A percentile compares a stretch with the other conserved stretches of the same genome.
phyloP scores from a whole-genome alignment of 139 green algal species.

The Dunaliella primolecta region DNA sequence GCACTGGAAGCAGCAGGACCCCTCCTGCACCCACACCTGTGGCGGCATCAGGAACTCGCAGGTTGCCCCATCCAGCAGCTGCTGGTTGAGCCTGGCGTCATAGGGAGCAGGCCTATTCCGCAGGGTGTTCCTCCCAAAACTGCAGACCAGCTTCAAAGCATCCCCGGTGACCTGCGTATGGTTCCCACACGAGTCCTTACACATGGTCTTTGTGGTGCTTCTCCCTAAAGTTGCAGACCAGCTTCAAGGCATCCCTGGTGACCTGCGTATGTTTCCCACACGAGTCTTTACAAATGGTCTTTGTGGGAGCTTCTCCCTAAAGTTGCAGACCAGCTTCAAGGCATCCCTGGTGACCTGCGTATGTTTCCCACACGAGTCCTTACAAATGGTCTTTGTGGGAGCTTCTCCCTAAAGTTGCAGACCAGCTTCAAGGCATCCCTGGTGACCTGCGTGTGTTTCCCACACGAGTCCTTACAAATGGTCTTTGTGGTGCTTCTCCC shows the following conservation, averaged over 20 bases:
- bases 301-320: no score
- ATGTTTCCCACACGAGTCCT: no score
- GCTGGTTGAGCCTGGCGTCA: conserved; percentile 18
- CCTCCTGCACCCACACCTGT: conserved; percentile 12
- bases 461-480: no score
- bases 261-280: no score
- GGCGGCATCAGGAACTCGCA: conserved; percentile 49
- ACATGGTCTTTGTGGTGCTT: no score
- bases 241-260: conserved; percentile 37
- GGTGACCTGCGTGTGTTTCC: no score
- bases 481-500: no score
- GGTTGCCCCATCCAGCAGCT: conserved; percentile 15
- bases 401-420: neutral
- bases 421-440: neutral
- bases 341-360: neutral
- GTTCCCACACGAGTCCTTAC: no score
- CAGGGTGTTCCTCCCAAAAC: conserved; percentile 26
- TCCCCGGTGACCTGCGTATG: conserved; percentile 51
- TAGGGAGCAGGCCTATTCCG: conserved; percentile 6
- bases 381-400: no score
- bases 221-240: conserved; percentile 20
- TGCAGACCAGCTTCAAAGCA: conserved; percentile 24
- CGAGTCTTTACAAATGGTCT: no score
- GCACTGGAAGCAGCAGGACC: no score
- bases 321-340: neutral